Conservation (phyloP, 768 basidiomycete species). For the Ramaria sp. region DNA sequence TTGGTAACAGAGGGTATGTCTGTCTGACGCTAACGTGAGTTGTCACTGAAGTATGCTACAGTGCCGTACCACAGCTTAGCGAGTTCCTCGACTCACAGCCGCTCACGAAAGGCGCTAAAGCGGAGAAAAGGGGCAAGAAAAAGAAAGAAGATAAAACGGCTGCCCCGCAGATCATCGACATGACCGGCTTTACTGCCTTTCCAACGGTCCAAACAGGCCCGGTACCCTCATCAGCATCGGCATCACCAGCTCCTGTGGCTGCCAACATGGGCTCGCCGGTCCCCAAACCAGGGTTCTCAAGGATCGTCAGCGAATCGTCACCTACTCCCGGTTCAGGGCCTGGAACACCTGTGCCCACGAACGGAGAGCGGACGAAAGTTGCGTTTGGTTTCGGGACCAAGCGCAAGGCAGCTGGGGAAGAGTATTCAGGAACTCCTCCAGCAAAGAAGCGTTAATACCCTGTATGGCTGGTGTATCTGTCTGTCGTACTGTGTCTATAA, state of each 20-base stretch:
- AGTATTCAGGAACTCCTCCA: conserved; percentile 55
- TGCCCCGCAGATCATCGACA: conserved; percentile 34
- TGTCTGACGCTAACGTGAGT: neutral
- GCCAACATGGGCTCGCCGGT: conserved; percentile 46
- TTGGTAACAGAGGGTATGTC: conserved; percentile 82
- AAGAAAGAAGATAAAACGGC: conserved; percentile 49
- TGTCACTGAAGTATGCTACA: conserved; percentile 18
- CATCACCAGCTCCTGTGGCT: conserved; percentile 29
- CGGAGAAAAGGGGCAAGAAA: conserved; percentile 71
- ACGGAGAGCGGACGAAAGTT: conserved; percentile 61
- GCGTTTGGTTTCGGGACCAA: conserved; percentile 71
- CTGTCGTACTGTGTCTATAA: neutral
- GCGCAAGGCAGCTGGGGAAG: conserved; percentile 61
- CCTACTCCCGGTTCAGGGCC: conserved; percentile 35
- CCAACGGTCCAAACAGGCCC: conserved; percentile 40
- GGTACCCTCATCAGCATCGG: conserved; percentile 28
- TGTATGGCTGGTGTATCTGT: neutral
- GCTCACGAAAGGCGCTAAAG: conserved; percentile 73
- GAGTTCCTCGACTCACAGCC: conserved; percentile 77
- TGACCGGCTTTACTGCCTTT: conserved; percentile 60
- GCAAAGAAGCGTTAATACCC: conserved; percentile 38
- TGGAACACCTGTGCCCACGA: conserved; percentile 36
- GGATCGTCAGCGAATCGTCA: conserved; percentile 52
- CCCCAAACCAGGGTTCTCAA: conserved; percentile 66
- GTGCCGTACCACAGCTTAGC: conserved; percentile 77